Evolutionary conservation across 441 rosid genomes (phyloP).

Genomic region (Biscutella auriculata): DNA sequence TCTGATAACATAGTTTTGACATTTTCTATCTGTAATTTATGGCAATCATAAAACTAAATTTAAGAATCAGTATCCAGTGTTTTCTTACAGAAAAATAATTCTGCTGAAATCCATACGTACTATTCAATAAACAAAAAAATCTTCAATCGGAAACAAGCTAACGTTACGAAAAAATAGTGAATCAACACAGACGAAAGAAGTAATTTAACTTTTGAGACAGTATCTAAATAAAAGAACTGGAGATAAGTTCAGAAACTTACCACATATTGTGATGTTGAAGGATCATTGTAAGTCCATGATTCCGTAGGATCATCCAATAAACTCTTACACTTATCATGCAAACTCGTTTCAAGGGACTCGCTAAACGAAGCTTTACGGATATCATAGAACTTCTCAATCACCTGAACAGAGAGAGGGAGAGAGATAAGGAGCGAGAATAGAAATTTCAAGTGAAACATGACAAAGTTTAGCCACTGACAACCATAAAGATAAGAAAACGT

Average conservation of each 20-base stretch:
- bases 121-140: not conserved
- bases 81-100: not conserved
- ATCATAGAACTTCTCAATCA: slow-evolving; percentile 57
- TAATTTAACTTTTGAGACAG: not conserved
- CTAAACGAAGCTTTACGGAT: slow-evolving; percentile 46
- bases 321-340: slow-evolving; percentile 59
- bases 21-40: not conserved
- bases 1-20: not conserved
- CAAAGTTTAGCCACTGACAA: not conserved
- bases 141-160: not conserved
- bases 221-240: not conserved
- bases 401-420: slow-evolving; percentile 28
- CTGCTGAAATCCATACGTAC: not conserved
- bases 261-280: slow-evolving; percentile 67
- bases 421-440: not conserved
- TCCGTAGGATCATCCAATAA: slow-evolving; percentile 62
- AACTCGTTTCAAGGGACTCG: slow-evolving; percentile 37
- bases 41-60: not conserved
- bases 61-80: not conserved
- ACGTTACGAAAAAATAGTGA: too few species aligned
- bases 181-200: not conserved
- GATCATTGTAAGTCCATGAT: slow-evolving; percentile 74
- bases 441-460: not conserved
- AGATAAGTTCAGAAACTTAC: slow-evolving; percentile 39
- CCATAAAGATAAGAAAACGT: not conserved